Base-by-base conservation (phyloP, 2,329 filamentous ascomycete genomes). In the Botrytis hyacinthi region DNA sequence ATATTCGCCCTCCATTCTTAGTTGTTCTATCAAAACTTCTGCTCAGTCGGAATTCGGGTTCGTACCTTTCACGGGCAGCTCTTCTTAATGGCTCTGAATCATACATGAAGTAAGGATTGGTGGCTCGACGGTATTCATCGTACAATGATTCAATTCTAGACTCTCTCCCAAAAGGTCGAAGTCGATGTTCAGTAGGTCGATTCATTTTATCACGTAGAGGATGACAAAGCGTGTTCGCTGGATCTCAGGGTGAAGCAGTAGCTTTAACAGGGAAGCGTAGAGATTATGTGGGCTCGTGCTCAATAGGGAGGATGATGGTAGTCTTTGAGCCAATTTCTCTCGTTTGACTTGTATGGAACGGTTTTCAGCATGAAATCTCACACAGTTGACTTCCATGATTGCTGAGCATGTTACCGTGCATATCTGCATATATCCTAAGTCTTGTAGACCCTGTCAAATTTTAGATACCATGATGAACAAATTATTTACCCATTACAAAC, bases 141-240 rank as follows among this genome's bases (percentile, higher is more conserved):
- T 69, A 69, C 66, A 69, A 57, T 18, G 66, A 69, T n/a, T 59
- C 66, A 57, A 44, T 32, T 42, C 66, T 57, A 29, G 66, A 51
- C 37, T 44, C 66, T 59, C 66, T 69, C 42, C 66, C 66, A 26
- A 69, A 69, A 69, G 66, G 48, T 42, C 48, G 66, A 42, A 69
- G 66, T 18, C 35, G 48, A 57, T 57, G 66, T 69, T 69, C 66
- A 51, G n/a, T 69, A 57, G 48, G 66, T 35, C 66, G 66, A 69
- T 69, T 69, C 66, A 69, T 69, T 9, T 68, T 44, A 18, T 69
- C 48, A n/a, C 37, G 16, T 59, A 16, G n/a, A 6, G 48, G 29
- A 32, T 69, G 66, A 32, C 12, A 32, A 69, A n/a, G 48, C 37
- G n/a, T n/a, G 40, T 42, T 69, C 35, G 66, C 35, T 29, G 26